Evolutionary conservation across 768 basidiomycete genomes (phyloP), one percentile per base, ranked within the genome.

Genomic region (Lyophyllum semitale): DNA sequence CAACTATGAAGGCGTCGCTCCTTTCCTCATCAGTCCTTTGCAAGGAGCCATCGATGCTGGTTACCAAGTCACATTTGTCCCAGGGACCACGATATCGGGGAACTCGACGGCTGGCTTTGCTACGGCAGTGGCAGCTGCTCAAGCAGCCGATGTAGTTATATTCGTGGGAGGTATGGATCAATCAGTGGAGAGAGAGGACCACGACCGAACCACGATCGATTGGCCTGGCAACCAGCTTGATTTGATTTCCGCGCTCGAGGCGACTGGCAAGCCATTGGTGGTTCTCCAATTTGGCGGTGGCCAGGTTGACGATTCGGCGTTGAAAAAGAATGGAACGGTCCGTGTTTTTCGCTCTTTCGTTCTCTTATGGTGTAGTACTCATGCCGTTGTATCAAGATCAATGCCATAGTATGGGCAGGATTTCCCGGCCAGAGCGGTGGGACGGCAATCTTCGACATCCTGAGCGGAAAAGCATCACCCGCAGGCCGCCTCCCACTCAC

Each of bases 151-250:
- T 55, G 74, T 70, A 0, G 68, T 84, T 41, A 69, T 84, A 22
- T 85, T 73, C 54, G 76, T 77, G 8, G 84, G 83, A 3, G 84
- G 84, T 1, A 79, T 84, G 17, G 81, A 84, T 61, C 68, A 73
- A 29, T 68, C 68, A 12, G 64, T 83, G 18, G 84, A 84, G 63
- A 67, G 67, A 3, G 84, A 85, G 66, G 71, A 60, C 1, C 49
- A 60, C 17, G 84, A 85, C 66, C 72, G 83, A 8, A 67, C 68
- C 37, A 71, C 66, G 44, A 80, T 85, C 45, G 71, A 71, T 9
- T 84, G 83, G 83, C 82, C 83, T 0, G 80, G 81, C 0, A 77
- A 74, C 49, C 84, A 85, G 68, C 74, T 84, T 2, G 72, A 80
- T 33, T 67, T 84, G 30, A 68, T 84, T 35, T 54, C 66, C 13